Percentiles rank a stretch among this genome's conserved stretches.
Conservation (phyloP, 805 yeast genomes). For the Lachancea fermentati region DNA sequence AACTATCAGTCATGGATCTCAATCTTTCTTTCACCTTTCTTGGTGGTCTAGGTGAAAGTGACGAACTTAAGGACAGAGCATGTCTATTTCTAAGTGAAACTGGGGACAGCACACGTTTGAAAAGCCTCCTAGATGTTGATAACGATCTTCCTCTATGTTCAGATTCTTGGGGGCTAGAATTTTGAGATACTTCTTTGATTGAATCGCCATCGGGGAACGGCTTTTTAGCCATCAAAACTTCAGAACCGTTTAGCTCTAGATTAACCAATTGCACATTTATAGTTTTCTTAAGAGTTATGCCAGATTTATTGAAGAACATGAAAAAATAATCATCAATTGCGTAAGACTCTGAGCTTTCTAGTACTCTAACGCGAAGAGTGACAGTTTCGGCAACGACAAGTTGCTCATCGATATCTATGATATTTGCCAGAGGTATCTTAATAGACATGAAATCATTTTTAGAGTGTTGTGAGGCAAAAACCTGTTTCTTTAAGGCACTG, state of each 20-base stretch:
- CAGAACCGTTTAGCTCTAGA: constrained; percentile 8
- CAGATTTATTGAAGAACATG: constrained; percentile 53
- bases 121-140: neutral
- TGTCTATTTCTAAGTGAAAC: neutral
- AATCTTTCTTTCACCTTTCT: constrained; percentile 1
- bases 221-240: neutral
- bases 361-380: constrained; percentile 54
- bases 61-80: neutral
- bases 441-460: constrained; percentile 66
- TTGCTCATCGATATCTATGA: constrained; percentile 55
- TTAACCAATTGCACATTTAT: constrained; percentile 30
- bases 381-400: constrained; percentile 51
- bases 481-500: constrained; percentile 62
- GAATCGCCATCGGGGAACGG: neutral
- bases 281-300: constrained; percentile 36
- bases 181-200: neutral
- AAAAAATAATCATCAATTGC: constrained; percentile 67
- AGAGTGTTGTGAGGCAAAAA: constrained; percentile 63
- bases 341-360: constrained; percentile 47
- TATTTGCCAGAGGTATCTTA: constrained; percentile 66
- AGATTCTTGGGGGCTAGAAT: no score
- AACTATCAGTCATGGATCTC: neutral
- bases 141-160: neutral
- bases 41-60: neutral
- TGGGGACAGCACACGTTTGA: constrained; percentile 6